phyloP scores from a whole-genome alignment of 768 basidiomycete species.

The Trametopsis cervina region DNA sequence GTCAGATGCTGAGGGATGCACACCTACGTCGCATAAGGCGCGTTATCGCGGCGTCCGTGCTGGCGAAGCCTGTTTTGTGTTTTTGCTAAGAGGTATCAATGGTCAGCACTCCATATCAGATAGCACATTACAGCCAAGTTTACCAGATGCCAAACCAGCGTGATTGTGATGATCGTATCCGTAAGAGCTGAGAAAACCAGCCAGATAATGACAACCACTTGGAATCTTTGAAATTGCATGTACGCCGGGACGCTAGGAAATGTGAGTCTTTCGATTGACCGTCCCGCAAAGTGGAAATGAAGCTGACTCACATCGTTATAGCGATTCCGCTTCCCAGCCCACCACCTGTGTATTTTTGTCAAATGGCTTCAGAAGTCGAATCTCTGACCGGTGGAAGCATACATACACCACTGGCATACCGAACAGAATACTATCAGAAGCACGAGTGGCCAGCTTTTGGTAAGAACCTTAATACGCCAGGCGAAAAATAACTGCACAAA shows the following conservation, averaged over 20 bases:
- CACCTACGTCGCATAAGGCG: constrained; percentile 11
- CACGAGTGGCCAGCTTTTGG: constrained; percentile 13
- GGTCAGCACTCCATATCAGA: too few relatives aligned
- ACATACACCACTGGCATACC: constrained; percentile 11
- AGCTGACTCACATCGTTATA: constrained; percentile 13
- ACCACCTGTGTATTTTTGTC: constrained; percentile 5
- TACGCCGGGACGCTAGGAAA: constrained; percentile 18
- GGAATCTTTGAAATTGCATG: constrained; percentile 18
- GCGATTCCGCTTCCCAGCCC: constrained; percentile 26
- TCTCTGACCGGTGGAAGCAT: background rate
- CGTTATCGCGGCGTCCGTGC: constrained; percentile 10
- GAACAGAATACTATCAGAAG: constrained; percentile 9
- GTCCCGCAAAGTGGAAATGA: background rate
- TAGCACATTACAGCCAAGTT: too few relatives aligned
- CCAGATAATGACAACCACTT: constrained; percentile 28
- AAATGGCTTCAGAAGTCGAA: background rate
- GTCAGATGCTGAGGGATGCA: background rate
- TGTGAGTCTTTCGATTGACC: constrained; percentile 16
- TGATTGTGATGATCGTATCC: constrained; percentile 33
- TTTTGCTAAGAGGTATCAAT: constrained; percentile 7
- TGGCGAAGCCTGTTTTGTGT: constrained; percentile 11
- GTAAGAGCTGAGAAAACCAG: constrained; percentile 26
- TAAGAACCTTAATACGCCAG: constrained; percentile 27
- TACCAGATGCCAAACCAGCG: constrained; percentile 33
- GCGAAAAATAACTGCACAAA: constrained; percentile 38